Base-by-base conservation (phyloP, 2,329 filamentous ascomycete genomes). In the Akanthomyces uredinophilus region DNA sequence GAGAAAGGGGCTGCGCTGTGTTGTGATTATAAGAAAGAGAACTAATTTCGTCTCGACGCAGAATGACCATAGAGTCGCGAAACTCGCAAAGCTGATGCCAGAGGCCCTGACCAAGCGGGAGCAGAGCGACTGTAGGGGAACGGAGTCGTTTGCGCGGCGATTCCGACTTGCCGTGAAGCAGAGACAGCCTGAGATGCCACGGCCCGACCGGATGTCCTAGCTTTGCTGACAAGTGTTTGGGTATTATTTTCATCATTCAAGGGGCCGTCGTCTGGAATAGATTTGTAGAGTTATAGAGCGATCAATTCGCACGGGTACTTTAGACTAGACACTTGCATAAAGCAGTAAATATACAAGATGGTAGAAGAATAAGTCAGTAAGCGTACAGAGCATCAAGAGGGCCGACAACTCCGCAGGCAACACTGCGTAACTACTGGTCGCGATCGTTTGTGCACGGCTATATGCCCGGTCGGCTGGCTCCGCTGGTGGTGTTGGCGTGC, bases 11-110 rank as follows among this genome's bases (percentile, higher is more conserved):
- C 7, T 35, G 7, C 2, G 4, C 11, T 35, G 32, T 35, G 32
- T 35, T 35, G 32, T 35, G 7, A 1, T 35, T 35, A 35, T 35
- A 8, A 11, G 32, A 5, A 39, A 39, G 14, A 3, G 14, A 16
- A 53, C 51, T 54, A 54, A 54, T n/a, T 29, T 8, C 16, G 24
- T 24, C 1, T 10, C 35, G 72, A 50, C 39, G 39, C 64, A 86
- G 76, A 87, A 87, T 67, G 79, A 83, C 62, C 84, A 84, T 63
- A 78, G 89, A 24, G 82, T 90, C 63, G 78, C 84, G 68, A 87
- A 87, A 72, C 89, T 92, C 59, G 71, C 77, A 60, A 81, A 86
- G 66, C 91, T 84, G 83, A 68, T 88, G 71, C 81, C 83, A 0
- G 73, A 82, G 65, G 85, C 85, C 2, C 67, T 85, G 67, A 77